Conservation (phyloP, 1,139 yeast species). For the Hansenula anomala region DNA sequence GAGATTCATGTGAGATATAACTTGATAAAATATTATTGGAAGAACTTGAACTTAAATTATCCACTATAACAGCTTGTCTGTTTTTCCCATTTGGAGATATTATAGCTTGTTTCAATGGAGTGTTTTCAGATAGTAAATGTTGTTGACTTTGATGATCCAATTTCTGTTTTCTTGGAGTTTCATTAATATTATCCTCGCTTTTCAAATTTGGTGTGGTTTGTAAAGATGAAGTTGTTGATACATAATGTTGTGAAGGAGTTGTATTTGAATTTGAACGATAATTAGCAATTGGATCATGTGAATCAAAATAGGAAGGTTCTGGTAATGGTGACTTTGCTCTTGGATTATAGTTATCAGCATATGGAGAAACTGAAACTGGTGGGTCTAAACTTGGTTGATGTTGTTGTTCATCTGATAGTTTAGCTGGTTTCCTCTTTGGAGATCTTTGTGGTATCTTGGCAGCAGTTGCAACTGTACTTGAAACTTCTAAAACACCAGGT, state of each 20-base stretch:
- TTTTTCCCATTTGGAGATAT: slow-evolving; percentile 22
- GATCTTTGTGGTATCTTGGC: slow-evolving; percentile 23
- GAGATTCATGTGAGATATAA: slow-evolving; percentile 15
- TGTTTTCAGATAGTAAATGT: background rate
- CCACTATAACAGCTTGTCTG: slow-evolving; percentile 27
- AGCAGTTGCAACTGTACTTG: slow-evolving; percentile 7
- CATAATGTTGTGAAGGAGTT: slow-evolving; percentile 1
- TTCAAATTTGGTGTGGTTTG: slow-evolving; percentile 1
- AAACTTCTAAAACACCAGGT: slow-evolving; percentile 9
- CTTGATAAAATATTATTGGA: slow-evolving; percentile 19
- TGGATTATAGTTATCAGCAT: too few species aligned
- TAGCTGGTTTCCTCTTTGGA: slow-evolving; percentile 20
- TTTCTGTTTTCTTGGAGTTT: slow-evolving; percentile 2
- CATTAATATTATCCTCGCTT: slow-evolving; percentile 1
- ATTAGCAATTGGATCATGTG: background rate
- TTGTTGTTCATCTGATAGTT: slow-evolving; percentile 5
- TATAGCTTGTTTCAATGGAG: slow-evolving; percentile 2
- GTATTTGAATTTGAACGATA: background rate
- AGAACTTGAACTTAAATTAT: slow-evolving; percentile 19
- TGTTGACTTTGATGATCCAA: too few species aligned
- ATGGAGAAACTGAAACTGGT: slow-evolving; percentile 15
- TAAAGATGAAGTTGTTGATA: slow-evolving; percentile 7
- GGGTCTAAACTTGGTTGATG: slow-evolving; percentile 6
- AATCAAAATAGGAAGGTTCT: slow-evolving; percentile 1
- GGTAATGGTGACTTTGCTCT: slow-evolving; percentile 4